phyloP scores from a whole-genome alignment of 768 basidiomycete species.

The Hirschioporus abietinus region DNA sequence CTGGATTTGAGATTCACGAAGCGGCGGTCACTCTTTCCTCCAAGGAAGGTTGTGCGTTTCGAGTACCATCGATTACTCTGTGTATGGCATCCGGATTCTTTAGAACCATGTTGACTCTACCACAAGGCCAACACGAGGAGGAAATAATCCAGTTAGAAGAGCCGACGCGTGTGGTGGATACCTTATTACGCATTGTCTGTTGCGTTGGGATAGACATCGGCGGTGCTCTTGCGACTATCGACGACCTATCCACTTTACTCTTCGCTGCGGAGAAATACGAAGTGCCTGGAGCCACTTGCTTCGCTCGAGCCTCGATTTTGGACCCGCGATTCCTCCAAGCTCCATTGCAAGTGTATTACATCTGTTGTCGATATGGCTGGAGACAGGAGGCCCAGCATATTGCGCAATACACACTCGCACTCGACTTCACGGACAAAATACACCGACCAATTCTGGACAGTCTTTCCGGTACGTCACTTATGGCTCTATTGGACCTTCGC shows the following conservation, averaged over 20 bases:
- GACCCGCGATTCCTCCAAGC: slow-evolving; percentile 36
- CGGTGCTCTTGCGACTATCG: slow-evolving; percentile 32
- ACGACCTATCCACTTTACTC: slow-evolving; percentile 33
- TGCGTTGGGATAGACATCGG: slow-evolving; percentile 31
- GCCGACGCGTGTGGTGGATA: neutral
- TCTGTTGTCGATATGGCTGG: slow-evolving; percentile 41
- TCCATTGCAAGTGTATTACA: slow-evolving; percentile 43
- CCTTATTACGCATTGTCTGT: neutral
- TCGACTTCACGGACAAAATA: slow-evolving; percentile 33
- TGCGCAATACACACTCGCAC: slow-evolving; percentile 33
- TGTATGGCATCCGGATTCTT: neutral
- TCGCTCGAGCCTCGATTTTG: slow-evolving; percentile 37
- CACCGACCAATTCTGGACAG: slow-evolving; percentile 26
- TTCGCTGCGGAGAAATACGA: slow-evolving; percentile 42
- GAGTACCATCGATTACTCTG: neutral
- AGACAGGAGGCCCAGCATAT: slow-evolving; percentile 38
- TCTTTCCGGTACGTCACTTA: slow-evolving; percentile 30
- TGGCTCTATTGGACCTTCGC: slow-evolving; percentile 37
- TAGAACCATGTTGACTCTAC: neutral
- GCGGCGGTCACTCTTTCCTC: neutral
- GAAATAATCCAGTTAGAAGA: neutral
- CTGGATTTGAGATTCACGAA: neutral
- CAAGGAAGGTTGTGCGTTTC: neutral
- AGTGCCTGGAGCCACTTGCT: slow-evolving; percentile 36
- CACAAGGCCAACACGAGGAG: neutral